Evolutionary conservation across 345 rosid genomes (phyloP), one percentile per base, ranked within the genome.

Genomic region (Salix purpurea): DNA sequence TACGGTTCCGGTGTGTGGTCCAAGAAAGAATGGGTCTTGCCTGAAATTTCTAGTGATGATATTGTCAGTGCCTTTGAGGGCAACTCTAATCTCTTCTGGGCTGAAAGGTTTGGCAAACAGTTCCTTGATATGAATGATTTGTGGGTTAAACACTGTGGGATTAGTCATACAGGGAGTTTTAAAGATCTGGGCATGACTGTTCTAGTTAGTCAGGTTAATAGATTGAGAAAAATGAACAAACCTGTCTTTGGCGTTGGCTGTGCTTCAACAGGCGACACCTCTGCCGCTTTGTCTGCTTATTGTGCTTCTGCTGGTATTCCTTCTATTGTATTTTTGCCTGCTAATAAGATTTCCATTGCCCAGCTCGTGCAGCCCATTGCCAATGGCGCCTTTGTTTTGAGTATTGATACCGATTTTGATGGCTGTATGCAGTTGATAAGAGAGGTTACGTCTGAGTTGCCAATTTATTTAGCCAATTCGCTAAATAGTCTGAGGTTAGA

Each of bases 321-420:
- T 30, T 79, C 78, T 44, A 70, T 79, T 39, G 82, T 79, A 2
- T 79, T 79, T 39, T 23, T 79, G 28, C 82, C 82, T 1, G 78
- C 82, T 1, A 54, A 79, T 58, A 75, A 80, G 79, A 80, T 80
- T 21, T 80, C 83, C 10, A 71, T 80, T 60, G 83, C 83, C 23
- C 83, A 80, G 48, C 68, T 80, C n/a, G 83, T 80, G 19, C 83
- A 80, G 67, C 83, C 83, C 21, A 80, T 80, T 67, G 83, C 83
- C 34, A 80, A 80, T 67, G 83, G 79, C 18, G 79, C 83, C 5
- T 80, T 76, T 71, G 83, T 80, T 44, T 66, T 80, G 76, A 80
- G 83, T 64, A 67, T 80, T 18, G 83, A 80, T 23, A 75, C 83
- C 32, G 79, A 80, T 46, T 80, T 76, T 72, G 83, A 75, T 61